Evolutionary conservation across 495 filamentous ascomycete species (phyloP), one percentile per base, ranked within the genome.

Genomic region (Lentithecium fluviatile): DNA sequence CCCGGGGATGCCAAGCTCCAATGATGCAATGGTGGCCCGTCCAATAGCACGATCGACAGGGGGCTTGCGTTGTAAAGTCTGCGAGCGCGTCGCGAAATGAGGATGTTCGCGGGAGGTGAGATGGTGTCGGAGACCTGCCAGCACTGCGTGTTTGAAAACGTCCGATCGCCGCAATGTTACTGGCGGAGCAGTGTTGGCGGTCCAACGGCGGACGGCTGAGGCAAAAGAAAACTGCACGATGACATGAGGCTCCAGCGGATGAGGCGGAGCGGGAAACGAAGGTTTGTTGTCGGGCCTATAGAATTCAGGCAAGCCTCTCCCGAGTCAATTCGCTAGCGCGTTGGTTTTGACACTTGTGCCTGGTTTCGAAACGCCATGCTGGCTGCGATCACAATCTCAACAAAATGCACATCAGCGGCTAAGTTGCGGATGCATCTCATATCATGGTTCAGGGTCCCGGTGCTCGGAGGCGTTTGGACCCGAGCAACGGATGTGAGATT

Each of bases 11-110:
- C 5, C 40, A 4, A 32, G 10, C 4, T 10, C 29, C 29, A 32
- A 32, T 32, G 29, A 32, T 10, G 29, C 29, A 32, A 32, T 32
- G 29, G 29, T 13, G 19, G 40, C 13, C 34, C 13, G 53, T 20
- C 29, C 25, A 17, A 20, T 4, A 8, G 37, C 38, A 52, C 21
- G 45, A 58, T 58, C 55, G 45, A 25, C 55, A 58, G 55, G 55
- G 55, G 55, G 24, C 20, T 25, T 49, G 24, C 45, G 29, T 29
- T 45, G 26, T 47, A 46, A 23, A 21, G 20, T 6, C 34, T 43
- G 25, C 12, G 37, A 43, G 36, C 25, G 17, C 8, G 19, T 2
- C 7, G 21, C 8, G 10, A 24, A 24, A 56, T 56, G 53, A 56
- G 17, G 53, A 56, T 56, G 51, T 54, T 40, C 51, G 19, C 36